Conservation (phyloP, 2,329 filamentous ascomycete species). For the Colletotrichum higginsianum region DNA sequence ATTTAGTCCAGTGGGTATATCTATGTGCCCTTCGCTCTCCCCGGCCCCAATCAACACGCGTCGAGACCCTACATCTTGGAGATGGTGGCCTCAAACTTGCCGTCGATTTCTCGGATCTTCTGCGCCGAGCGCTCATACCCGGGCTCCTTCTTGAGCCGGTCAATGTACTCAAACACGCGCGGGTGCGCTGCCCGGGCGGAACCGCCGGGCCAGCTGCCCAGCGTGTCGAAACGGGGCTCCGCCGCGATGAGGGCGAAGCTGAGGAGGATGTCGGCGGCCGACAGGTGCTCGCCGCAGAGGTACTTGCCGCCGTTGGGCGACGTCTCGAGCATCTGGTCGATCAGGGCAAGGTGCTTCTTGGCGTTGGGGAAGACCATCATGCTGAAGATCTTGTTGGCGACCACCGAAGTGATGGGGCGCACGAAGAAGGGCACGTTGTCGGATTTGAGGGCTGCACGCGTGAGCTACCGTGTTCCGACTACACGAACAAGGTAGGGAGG, state of each 20-base stretch:
- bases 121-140: constrained; percentile 64
- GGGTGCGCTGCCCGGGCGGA: constrained; percentile 59
- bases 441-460: constrained; percentile 58
- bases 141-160: constrained; percentile 60
- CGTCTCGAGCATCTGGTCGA: constrained; percentile 65
- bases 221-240: constrained; percentile 55
- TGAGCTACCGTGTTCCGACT: constrained; percentile 2
- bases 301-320: constrained; percentile 59
- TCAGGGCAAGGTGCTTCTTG: constrained; percentile 62
- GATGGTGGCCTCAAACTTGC: constrained; percentile 48
- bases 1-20: constrained; percentile 7
- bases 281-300: constrained; percentile 64
- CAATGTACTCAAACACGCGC: constrained; percentile 63
- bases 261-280: constrained; percentile 68
- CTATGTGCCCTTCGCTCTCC: background rate
- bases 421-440: constrained; percentile 66
- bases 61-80: constrained; percentile 20
- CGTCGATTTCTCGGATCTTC: constrained; percentile 66
- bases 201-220: constrained; percentile 60
- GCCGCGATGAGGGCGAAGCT: constrained; percentile 67
- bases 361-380: constrained; percentile 64
- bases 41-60: background rate
- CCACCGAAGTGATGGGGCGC: constrained; percentile 64
- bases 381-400: constrained; percentile 60
- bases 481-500: background rate